These are phyloP conservation scores for Perilla frutescens DNA, from an alignment of 257 asterid species.

Conservation along the genomic window DNA sequence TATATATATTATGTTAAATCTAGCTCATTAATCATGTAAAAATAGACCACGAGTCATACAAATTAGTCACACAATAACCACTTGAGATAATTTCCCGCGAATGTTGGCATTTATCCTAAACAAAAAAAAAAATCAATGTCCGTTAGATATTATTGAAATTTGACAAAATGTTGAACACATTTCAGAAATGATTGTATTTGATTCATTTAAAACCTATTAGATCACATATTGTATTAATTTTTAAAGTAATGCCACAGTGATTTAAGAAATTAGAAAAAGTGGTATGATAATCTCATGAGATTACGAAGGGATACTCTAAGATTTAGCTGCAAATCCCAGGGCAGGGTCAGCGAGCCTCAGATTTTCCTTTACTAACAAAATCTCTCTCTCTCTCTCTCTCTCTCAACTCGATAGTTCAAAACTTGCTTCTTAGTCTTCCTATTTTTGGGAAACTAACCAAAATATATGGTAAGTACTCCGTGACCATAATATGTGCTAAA, in stretches of 20 bases:
- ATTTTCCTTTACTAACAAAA: no score
- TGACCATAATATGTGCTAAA: not conserved
- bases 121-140: no score
- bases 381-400: conserved; percentile 19
- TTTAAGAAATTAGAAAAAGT: not conserved
- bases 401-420: not conserved
- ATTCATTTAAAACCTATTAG: no score
- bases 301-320: conserved; percentile 37
- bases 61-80: no score
- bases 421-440: conserved; percentile 21
- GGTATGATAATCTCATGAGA: conserved; percentile 29
- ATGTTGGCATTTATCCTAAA: no score
- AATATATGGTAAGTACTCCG: not conserved
- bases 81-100: no score
- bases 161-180: no score
- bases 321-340: conserved; percentile 40
- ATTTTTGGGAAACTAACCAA: conserved; percentile 26
- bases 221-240: not conserved
- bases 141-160: no score
- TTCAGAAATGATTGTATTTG: no score
- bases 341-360: not conserved
- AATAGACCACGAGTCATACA: no score
- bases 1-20: no score
- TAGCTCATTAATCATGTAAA: no score
- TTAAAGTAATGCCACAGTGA: not conserved